Base-by-base conservation (phyloP, 352 stramenopile species). In the Globisporangium carolinianum region DNA sequence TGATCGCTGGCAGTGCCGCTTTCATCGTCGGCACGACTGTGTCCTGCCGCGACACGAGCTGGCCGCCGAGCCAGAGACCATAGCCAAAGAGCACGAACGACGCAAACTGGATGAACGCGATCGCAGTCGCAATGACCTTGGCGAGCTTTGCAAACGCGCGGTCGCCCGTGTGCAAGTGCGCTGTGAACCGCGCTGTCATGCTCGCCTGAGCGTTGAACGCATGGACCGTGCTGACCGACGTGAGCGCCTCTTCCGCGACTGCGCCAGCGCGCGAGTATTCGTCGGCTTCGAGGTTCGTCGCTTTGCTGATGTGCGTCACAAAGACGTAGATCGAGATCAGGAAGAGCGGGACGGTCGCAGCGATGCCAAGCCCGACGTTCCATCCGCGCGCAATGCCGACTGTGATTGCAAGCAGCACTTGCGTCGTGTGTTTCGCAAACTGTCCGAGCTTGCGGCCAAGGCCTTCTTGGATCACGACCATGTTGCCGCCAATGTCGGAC, bases 191-290 rank as follows among this genome's bases (percentile, higher is more conserved):
- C 51, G 37, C 61, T 62, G 47, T 80, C 82, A 38, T 62, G 67
- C 55, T 86, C 74, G 1, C 78, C 76, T 14, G 75, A 1, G 81
- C 69, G 58, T 87, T 89, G 69, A 91, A 87, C 71, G 84, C 80
- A 70, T 89, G 74, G 39, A 94, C 82, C 0, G 83, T 93, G 36
- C 79, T 76, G 5, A 89, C 72, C 50, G 89, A 92, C 46, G 74
- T 69, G 35, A 92, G 65, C 2, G 76, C 66, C 46, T 93, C 85
- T 52, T 95, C 79, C 1, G 80, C 80, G n/a, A 93, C 58, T 0
- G 79, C 73, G 35, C 83, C 83, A 38, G 79, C 83, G 49, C 87
- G 68, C 14, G 63, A 71, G 51, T 89, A 89, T 47, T 75, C 80
- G 18, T 88, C 68, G 12, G 86, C 72, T 24, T 68, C 72, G 4